phyloP scores from a whole-genome alignment of 495 filamentous ascomycete species.

The Penicillium paradoxum region DNA sequence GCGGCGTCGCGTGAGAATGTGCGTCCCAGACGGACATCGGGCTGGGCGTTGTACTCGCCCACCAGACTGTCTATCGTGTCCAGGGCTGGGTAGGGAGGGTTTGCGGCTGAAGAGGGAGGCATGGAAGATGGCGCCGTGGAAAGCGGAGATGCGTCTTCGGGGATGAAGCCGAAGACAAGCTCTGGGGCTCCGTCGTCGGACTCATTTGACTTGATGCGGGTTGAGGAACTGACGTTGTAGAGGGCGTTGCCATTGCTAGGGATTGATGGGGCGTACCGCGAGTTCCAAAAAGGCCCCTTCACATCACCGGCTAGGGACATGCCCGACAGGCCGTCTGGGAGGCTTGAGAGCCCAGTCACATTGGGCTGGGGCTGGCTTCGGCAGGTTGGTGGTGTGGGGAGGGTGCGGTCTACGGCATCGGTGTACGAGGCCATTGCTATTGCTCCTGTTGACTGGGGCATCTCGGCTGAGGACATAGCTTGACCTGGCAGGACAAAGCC shows the following conservation, averaged over 20 bases:
- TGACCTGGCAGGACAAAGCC: slow-evolving; percentile 29
- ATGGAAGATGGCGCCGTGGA: slow-evolving; percentile 7
- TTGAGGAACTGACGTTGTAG: slow-evolving; percentile 14
- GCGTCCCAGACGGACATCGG: slow-evolving; percentile 13
- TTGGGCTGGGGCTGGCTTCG: slow-evolving; percentile 15
- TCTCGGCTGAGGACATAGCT: slow-evolving; percentile 16
- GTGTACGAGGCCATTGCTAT: slow-evolving; percentile 19
- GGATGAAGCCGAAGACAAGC: slow-evolving; percentile 27
- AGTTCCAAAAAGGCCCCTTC: slow-evolving; percentile 16
- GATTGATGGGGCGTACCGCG: slow-evolving; percentile 2
- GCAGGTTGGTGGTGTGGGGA: slow-evolving; percentile 33
- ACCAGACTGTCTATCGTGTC: slow-evolving; percentile 15
- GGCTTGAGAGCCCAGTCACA: slow-evolving; percentile 4
- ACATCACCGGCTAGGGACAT: slow-evolving; percentile 11
- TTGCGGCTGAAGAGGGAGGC: slow-evolving; percentile 8
- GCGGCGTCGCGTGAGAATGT: slow-evolving; percentile 17
- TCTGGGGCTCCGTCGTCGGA: slow-evolving; percentile 19
- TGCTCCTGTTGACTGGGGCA: slow-evolving; percentile 15
- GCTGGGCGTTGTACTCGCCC: slow-evolving; percentile 16
- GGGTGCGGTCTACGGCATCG: slow-evolving; percentile 30
- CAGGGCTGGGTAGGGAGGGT: slow-evolving; percentile 15
- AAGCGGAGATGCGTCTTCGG: slow-evolving; percentile 11
- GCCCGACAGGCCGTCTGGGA: slow-evolving; percentile 14
- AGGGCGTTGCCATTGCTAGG: slow-evolving; percentile 15
- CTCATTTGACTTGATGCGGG: slow-evolving; percentile 17